These are phyloP conservation scores for Camillea tinctor DNA, from an alignment of 2,329 filamentous ascomycete species.

Conservation along the genomic window DNA sequence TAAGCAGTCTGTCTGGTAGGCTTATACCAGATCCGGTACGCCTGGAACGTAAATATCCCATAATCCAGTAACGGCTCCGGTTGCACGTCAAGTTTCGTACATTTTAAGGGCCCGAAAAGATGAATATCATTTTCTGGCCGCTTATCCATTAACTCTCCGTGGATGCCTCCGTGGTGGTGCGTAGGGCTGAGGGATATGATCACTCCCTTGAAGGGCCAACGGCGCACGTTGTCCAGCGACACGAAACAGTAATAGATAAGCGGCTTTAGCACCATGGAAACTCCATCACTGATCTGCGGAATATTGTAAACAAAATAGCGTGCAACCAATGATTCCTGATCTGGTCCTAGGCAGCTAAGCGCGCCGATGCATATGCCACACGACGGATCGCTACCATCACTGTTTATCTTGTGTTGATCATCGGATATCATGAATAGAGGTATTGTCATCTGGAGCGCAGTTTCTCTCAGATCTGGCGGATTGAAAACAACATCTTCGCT, in stretches of 20 bases:
- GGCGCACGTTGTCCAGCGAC: no score
- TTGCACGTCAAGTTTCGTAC: background rate
- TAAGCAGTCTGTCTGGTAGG: background rate
- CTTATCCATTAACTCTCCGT: background rate
- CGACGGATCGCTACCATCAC: background rate
- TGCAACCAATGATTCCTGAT: background rate
- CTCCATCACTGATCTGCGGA: background rate
- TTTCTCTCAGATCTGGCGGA: background rate
- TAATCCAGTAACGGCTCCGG: background rate
- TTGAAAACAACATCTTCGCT: background rate
- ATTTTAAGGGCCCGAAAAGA: background rate
- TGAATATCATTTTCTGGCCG: background rate
- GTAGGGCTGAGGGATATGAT: background rate
- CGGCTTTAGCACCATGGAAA: background rate
- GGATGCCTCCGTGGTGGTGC: background rate
- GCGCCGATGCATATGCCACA: background rate
- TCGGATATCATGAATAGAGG: background rate
- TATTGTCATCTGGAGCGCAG: background rate
- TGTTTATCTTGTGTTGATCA: background rate
- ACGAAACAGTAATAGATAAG: no score
- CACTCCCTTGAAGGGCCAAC: background rate
- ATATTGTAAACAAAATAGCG: background rate
- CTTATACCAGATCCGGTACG: background rate
- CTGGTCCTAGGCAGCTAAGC: background rate
- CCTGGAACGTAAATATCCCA: background rate